These are phyloP conservation scores for Fusarium sp. DNA, from an alignment of 2,329 filamentous ascomycete genomes.

Conservation along the genomic window DNA sequence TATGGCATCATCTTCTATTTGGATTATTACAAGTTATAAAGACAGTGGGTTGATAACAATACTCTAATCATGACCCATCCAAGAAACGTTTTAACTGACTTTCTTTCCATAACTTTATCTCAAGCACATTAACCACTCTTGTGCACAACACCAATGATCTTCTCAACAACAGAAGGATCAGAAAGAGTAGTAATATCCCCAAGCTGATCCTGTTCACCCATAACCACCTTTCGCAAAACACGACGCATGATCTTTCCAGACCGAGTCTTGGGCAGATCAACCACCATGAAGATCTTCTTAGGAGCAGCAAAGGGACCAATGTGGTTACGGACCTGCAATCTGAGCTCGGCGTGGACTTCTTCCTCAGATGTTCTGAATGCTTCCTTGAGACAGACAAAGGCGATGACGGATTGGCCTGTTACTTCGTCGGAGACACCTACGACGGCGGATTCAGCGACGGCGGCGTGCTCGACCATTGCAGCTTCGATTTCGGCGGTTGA, in stretches of 20 bases:
- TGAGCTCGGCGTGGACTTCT: constrained; percentile 81
- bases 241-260: constrained; percentile 98
- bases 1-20: background rate
- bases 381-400: constrained; percentile 85
- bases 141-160: constrained; percentile 73
- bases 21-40: background rate
- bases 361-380: constrained; percentile 66
- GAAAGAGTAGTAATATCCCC: constrained; percentile 91
- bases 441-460: constrained; percentile 90
- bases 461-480: constrained; percentile 85
- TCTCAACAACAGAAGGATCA: constrained; percentile 85
- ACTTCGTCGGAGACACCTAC: constrained; percentile 90
- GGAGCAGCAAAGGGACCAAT: constrained; percentile 95
- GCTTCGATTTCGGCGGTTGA: constrained; percentile 98
- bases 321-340: constrained; percentile 89
- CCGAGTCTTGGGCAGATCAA: constrained; percentile 92
- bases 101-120: background rate
- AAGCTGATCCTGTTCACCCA: constrained; percentile 91
- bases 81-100: background rate
- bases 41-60: background rate
- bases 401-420: constrained; percentile 92
- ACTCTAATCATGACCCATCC: background rate
- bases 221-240: constrained; percentile 92
- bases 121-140: background rate
- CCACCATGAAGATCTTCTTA: constrained; percentile 86